phyloP scores from a whole-genome alignment of 257 asterid species.

The Mentha longifolia region DNA sequence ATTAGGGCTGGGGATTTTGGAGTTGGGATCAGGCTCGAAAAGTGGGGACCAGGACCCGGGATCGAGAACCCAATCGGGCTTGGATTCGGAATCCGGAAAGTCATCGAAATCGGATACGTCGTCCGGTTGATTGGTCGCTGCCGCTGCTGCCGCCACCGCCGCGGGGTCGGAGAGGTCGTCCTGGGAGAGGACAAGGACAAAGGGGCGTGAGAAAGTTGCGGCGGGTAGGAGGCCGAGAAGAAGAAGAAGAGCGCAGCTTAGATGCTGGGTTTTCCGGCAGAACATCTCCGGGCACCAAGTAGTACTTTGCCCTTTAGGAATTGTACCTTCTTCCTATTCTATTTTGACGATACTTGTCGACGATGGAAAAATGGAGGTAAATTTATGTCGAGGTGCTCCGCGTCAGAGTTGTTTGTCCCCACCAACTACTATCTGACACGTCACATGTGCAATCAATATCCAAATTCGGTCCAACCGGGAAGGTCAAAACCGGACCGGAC shows the following conservation, averaged over 20 bases:
- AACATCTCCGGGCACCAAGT: slow-evolving; percentile 45
- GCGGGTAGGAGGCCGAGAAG: slow-evolving; percentile 46
- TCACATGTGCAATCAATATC: neutral
- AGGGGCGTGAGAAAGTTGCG: slow-evolving; percentile 64
- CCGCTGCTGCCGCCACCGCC: slow-evolving; percentile 39
- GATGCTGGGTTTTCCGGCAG: slow-evolving; percentile 37
- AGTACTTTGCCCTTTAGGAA: slow-evolving; percentile 9
- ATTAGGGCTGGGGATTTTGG: slow-evolving; percentile 35
- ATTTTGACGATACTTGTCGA: neutral
- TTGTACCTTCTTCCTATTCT: neutral
- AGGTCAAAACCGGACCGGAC: no score
- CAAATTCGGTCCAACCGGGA: no score
- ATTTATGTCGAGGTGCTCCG: slow-evolving; percentile 31
- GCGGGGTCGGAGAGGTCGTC: slow-evolving; percentile 76
- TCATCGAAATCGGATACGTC: slow-evolving; percentile 79
- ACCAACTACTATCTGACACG: slow-evolving; percentile 50
- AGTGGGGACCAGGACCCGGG: slow-evolving; percentile 98
- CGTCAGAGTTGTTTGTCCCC: slow-evolving; percentile 33
- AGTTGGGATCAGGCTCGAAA: slow-evolving; percentile 63
- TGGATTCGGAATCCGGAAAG: slow-evolving; percentile 66
- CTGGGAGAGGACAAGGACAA: slow-evolving; percentile 74
- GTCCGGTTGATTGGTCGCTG: slow-evolving; percentile 43
- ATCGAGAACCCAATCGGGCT: slow-evolving; percentile 75
- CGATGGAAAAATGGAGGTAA: slow-evolving; percentile 6
- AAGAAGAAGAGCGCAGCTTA: slow-evolving; percentile 50